These are phyloP conservation scores for Pseudozyma sp. DNA, from an alignment of 1,284 basidiomycete genomes.

Conservation along the genomic window DNA sequence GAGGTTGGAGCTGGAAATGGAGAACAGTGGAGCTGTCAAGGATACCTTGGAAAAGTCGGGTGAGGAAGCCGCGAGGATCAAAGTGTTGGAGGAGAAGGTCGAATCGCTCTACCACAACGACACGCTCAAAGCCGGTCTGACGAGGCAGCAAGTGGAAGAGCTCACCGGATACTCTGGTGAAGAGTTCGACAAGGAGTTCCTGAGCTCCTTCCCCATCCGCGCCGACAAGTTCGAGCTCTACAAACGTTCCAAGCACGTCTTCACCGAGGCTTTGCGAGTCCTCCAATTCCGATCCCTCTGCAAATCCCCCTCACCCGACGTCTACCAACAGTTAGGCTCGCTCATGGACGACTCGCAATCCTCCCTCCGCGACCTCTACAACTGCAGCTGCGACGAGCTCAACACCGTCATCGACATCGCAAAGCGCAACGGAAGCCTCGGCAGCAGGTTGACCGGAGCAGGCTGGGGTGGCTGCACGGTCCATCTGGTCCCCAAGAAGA, in stretches of 20 bases:
- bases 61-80: conserved; percentile 57
- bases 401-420: conserved; percentile 60
- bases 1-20: conserved; percentile 36
- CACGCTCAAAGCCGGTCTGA: conserved; percentile 27
- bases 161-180: conserved; percentile 48
- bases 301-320: conserved; percentile 9
- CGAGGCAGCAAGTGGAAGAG: conserved; percentile 51
- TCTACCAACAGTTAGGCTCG: conserved; percentile 55
- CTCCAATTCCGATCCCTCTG: conserved; percentile 56
- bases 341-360: conserved; percentile 63
- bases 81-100: conserved; percentile 43
- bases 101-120: conserved; percentile 21
- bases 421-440: conserved; percentile 57
- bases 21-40: conserved; percentile 30
- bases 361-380: conserved; percentile 57
- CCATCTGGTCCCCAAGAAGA: conserved; percentile 58
- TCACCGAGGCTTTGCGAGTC: conserved; percentile 62
- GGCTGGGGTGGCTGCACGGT: conserved; percentile 68
- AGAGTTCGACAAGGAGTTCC: conserved; percentile 61
- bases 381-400: conserved; percentile 63
- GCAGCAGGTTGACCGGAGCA: conserved; percentile 62
- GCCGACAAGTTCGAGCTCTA: conserved; percentile 58
- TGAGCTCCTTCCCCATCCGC: conserved; percentile 60
- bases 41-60: conserved; percentile 44
- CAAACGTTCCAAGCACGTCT: conserved; percentile 61